These are phyloP conservation scores for Cucumis melo DNA, from an alignment of 306 rosid species.

Conservation along the genomic window DNA sequence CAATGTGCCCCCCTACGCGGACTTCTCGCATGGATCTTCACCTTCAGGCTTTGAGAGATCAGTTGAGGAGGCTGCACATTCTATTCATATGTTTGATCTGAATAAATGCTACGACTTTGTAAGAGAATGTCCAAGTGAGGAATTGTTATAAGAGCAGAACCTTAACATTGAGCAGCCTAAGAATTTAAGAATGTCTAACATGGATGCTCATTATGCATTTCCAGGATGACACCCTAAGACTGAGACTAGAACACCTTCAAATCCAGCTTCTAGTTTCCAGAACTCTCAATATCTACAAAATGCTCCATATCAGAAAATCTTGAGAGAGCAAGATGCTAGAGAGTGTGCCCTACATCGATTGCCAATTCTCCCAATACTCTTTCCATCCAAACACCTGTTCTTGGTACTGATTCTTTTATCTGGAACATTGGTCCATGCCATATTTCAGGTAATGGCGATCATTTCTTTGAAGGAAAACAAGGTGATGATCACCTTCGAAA, in stretches of 20 bases:
- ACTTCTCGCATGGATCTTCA: conserved; percentile 16
- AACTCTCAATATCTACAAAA: conserved; percentile 11
- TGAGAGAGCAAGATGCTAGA: conserved; percentile 18
- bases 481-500: conserved; percentile 17
- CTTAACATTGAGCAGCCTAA: conserved; percentile 20
- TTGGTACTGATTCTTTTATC: conserved; percentile 22
- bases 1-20: conserved; percentile 19
- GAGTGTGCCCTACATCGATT: conserved; percentile 10
- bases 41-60: conserved; percentile 18
- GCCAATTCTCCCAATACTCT: conserved; percentile 9
- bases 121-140: conserved; percentile 20
- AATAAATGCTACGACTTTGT: conserved; percentile 17
- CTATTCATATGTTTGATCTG: conserved; percentile 16
- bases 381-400: conserved; percentile 18
- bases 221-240: conserved; percentile 20
- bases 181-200: conserved; percentile 18
- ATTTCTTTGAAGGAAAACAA: conserved; percentile 15
- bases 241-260: conserved; percentile 11
- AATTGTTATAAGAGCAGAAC: conserved; percentile 21
- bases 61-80: conserved; percentile 19
- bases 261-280: conserved; percentile 18
- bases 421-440: conserved; percentile 14
- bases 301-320: conserved; percentile 22
- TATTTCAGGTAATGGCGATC: conserved; percentile 21
- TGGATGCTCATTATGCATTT: conserved; percentile 18